Evolutionary conservation across 2,329 filamentous ascomycete species (phyloP).

Genomic region (Neodidymelliopsis sp.): DNA sequence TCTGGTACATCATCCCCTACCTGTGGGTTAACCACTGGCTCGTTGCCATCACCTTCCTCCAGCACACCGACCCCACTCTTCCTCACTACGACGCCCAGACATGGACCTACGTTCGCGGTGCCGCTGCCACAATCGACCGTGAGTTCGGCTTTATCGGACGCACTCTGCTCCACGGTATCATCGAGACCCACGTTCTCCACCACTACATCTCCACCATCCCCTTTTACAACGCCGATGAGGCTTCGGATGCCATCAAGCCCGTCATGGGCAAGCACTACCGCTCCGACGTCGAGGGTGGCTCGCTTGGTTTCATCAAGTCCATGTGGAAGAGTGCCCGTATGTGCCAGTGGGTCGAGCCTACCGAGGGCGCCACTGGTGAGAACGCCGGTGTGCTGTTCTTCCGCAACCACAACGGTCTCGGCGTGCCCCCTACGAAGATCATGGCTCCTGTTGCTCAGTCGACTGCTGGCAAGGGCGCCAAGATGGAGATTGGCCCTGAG

Average conservation of each 20-base stretch:
- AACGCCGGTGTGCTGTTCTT: conserved; percentile 90
- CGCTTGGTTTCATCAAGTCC: conserved; percentile 80
- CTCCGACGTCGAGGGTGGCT: conserved; percentile 76
- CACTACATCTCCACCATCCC: conserved; percentile 97
- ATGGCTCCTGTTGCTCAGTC: conserved; percentile 35
- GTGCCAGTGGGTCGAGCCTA: conserved; percentile 99
- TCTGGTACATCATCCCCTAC: conserved; percentile 97
- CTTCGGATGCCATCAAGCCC: conserved; percentile 89
- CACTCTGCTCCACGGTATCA: conserved; percentile 89
- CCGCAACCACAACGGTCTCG: conserved; percentile 91
- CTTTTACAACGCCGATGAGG: conserved; percentile 96
- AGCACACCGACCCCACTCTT: conserved; percentile 94
- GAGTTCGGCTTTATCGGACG: conserved; percentile 97
- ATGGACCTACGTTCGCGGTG: conserved; percentile 94
- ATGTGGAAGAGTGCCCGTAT: conserved; percentile 81
- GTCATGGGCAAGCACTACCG: conserved; percentile 98
- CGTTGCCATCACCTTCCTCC: conserved; percentile 95
- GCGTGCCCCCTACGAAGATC: conserved; percentile 63
- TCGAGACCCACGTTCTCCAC: conserved; percentile 97
- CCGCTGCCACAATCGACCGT: conserved; percentile 93
- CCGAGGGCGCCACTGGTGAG: conserved; percentile 78
- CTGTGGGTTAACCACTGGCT: conserved; percentile 99
- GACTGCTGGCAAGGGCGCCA: conserved; percentile 41
- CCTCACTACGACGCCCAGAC: conserved; percentile 87
- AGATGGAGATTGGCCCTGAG: conserved; percentile 46